Conservation (phyloP, 1,139 yeast genomes). For the Wickerhamomyces sp. region DNA sequence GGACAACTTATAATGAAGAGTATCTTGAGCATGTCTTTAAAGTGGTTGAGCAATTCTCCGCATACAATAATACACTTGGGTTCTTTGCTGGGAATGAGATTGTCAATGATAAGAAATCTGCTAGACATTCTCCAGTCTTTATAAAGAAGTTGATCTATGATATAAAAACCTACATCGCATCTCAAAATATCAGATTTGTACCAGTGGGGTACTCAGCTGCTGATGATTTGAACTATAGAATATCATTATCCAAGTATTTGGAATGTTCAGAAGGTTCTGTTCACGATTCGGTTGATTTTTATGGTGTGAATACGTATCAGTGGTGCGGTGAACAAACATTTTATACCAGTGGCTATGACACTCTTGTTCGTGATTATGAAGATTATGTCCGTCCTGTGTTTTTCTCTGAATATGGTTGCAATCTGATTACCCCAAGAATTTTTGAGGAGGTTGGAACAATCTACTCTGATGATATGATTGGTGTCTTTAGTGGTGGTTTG, state of each 20-base stretch:
- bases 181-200: slow-evolving; percentile 56
- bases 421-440: slow-evolving; percentile 70
- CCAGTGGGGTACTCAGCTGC: slow-evolving; percentile 98
- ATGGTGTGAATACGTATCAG: slow-evolving; percentile 92
- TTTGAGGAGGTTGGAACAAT: slow-evolving; percentile 77
- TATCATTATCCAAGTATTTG: slow-evolving; percentile 72
- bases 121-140: slow-evolving; percentile 61
- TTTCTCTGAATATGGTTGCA: slow-evolving; percentile 93
- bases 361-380: slow-evolving; percentile 65
- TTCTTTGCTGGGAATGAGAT: slow-evolving; percentile 95
- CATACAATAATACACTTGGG: slow-evolving; percentile 84
- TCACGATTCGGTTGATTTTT: slow-evolving; percentile 69
- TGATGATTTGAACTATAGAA: slow-evolving; percentile 75
- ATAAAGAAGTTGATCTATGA: slow-evolving; percentile 79
- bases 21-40: slow-evolving; percentile 76
- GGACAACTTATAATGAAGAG: slow-evolving; percentile 67
- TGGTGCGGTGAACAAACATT: slow-evolving; percentile 96
- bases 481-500: slow-evolving; percentile 86
- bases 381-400: slow-evolving; percentile 74
- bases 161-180: slow-evolving; percentile 62
- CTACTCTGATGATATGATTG: slow-evolving; percentile 70
- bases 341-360: slow-evolving; percentile 75
- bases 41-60: slow-evolving; percentile 77
- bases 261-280: slow-evolving; percentile 62
- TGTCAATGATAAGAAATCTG: slow-evolving; percentile 74